phyloP scores from a whole-genome alignment of 805 yeast genomes.

The Ogataea dorogensis region DNA sequence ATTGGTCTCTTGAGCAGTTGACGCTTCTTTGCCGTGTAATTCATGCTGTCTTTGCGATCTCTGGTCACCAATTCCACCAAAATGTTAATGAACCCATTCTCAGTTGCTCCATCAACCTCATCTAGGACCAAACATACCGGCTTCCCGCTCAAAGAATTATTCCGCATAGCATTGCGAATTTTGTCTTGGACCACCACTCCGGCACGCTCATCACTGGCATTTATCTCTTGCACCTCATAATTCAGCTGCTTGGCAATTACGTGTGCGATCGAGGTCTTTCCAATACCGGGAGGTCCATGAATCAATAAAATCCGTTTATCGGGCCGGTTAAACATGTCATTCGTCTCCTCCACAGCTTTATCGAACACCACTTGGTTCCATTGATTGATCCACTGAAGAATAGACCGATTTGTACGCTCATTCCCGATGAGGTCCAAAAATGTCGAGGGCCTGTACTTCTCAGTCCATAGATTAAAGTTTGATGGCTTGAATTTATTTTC shows the following conservation, averaged over 20 bases:
- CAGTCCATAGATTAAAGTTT: slow-evolving; percentile 44
- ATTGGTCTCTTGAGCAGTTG: slow-evolving; percentile 72
- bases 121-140: slow-evolving; percentile 86
- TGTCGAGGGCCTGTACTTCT: slow-evolving; percentile 64
- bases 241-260: slow-evolving; percentile 80
- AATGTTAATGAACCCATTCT: slow-evolving; percentile 57
- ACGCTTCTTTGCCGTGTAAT: slow-evolving; percentile 25
- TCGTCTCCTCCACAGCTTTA: slow-evolving; percentile 27
- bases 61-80: slow-evolving; percentile 55
- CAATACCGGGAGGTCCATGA: slow-evolving; percentile 92
- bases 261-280: slow-evolving; percentile 88
- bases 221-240: slow-evolving; percentile 76
- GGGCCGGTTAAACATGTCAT: slow-evolving; percentile 60
- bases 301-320: slow-evolving; percentile 63
- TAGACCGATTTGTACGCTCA: slow-evolving; percentile 57
- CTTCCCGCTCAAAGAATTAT: slow-evolving; percentile 62
- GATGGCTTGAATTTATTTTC: slow-evolving; percentile 13
- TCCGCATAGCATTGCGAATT: slow-evolving; percentile 58
- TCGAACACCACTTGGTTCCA: slow-evolving; percentile 65
- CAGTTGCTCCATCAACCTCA: slow-evolving; percentile 83
- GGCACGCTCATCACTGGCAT: slow-evolving; percentile 79
- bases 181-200: slow-evolving; percentile 53
- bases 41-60: slow-evolving; percentile 49
- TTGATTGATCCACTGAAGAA: slow-evolving; percentile 61
- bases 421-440: slow-evolving; percentile 70